Base-by-base conservation (phyloP, 2,329 filamentous ascomycete species). In the Ophiostoma pallidulum region DNA sequence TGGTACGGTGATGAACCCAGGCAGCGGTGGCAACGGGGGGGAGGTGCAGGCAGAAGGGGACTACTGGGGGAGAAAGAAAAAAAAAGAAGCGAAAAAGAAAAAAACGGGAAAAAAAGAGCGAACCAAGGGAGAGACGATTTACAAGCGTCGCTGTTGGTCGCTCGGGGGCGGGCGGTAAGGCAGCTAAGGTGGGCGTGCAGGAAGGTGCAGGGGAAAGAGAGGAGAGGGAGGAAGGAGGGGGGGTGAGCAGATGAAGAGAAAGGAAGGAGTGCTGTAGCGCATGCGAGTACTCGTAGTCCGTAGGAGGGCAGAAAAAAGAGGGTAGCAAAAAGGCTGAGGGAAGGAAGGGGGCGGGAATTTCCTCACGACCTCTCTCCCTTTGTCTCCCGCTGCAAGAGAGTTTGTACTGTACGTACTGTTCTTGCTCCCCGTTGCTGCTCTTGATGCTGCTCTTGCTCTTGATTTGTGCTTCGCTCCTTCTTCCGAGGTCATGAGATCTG, bases 101-200 rank as follows among this genome's bases (percentile, higher is more conserved):
- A 16, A 45, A 35, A 46, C 12, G 12, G 13, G n/a, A 48, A 48
- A 40, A 26, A n/a, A 18, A 36, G 37, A 39, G 44, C 18, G 6
- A 13, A 44, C 41, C 41, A 12, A 32, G 33, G 24, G 37, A 36
- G n/a, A 40, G n/a, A 19, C 31, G 43, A 43, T 42, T 42, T 49
- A 41, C 41, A 41, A 40, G 45, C 45, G 51, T 49, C 46, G 45
- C 51, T 48, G 49, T 53, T 53, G 51, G 51, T 49, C 37, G 42
- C 18, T 42, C 43, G 47, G 45, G n/a, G 43, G 49, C 49, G 45
- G 49, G 51, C 45, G 45, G 49, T 41, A 52, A 53, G 44, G 45
- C 43, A 49, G 39, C 51, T 51, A 52, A n/a, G 39, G 42, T 36
- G 18, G 43, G 47, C 41, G 36, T 42, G 47, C 38, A 39, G 38